Conservation (phyloP, 768 basidiomycete species). For the Mrakia frigida region DNA sequence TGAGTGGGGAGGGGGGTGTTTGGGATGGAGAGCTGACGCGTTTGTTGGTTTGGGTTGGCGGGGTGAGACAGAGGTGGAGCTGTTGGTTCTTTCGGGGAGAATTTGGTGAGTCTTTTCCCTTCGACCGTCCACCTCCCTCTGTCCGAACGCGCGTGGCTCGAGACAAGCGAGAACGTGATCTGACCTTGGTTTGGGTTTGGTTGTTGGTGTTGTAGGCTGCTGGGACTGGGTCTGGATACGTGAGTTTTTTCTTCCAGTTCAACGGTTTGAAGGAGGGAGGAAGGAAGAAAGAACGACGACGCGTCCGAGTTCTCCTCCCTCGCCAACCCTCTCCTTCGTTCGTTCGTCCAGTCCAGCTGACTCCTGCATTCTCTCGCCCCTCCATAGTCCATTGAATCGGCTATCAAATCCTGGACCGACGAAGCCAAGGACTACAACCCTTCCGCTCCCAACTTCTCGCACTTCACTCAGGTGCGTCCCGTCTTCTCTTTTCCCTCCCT, state of each 20-base stretch:
- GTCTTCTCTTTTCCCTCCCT: too few species aligned
- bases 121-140: neutral
- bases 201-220: neutral
- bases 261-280: too few species aligned
- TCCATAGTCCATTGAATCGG: conserved; percentile 52
- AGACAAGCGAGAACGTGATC: neutral
- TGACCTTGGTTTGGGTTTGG: neutral
- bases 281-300: too few species aligned
- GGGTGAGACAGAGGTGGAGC: neutral
- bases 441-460: conserved; percentile 46
- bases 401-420: conserved; percentile 59
- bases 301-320: too few species aligned
- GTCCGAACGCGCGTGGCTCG: neutral
- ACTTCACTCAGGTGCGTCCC: conserved; percentile 51
- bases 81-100: neutral
- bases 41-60: neutral
- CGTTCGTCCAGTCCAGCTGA: conserved; percentile 40
- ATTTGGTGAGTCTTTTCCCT: neutral
- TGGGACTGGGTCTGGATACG: neutral
- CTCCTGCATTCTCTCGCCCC: neutral
- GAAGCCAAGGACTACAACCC: conserved; percentile 56
- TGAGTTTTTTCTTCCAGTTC: too few species aligned
- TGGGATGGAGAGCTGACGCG: neutral
- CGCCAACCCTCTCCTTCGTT: neutral
- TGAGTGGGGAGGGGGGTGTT: too few species aligned